Evolutionary conservation across 352 stramenopile genomes (phyloP).

Genomic region (Stramenopiles sp.): DNA sequence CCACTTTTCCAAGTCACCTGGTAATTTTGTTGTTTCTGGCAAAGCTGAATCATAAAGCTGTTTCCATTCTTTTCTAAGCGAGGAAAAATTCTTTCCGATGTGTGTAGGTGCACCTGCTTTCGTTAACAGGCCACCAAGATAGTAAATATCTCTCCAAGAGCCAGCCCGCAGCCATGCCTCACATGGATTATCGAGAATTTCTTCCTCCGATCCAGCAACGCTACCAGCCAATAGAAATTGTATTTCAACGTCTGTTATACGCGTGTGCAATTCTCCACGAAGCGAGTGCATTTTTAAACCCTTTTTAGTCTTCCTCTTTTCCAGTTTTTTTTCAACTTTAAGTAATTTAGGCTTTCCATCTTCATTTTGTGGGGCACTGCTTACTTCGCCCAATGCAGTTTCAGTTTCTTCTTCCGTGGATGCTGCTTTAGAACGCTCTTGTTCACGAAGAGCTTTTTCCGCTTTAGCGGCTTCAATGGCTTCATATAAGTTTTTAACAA

Average conservation of each 20-base stretch:
- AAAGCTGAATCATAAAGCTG: neutral
- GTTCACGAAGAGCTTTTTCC: slow-evolving; percentile 7
- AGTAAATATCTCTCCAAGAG: neutral
- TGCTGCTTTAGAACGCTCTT: neutral
- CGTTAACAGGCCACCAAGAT: neutral
- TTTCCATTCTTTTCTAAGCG: neutral
- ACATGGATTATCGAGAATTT: neutral
- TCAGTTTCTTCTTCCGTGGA: neutral
- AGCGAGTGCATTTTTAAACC: neutral
- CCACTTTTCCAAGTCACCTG: slow-evolving; percentile 21
- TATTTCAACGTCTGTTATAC: neutral
- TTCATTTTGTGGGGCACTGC: slow-evolving; percentile 39
- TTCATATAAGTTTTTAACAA: slow-evolving; percentile 18
- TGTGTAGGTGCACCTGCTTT: neutral
- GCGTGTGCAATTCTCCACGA: neutral
- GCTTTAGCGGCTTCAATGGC: slow-evolving; percentile 7
- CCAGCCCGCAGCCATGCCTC: neutral
- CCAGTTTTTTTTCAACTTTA: slow-evolving; percentile 29
- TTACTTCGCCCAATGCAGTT: slow-evolving; percentile 7
- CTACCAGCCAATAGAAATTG: neutral
- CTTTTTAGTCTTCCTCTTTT: neutral
- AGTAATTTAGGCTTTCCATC: slow-evolving; percentile 26
- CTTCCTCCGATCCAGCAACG: neutral
- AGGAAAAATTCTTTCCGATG: neutral
- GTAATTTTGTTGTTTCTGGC: neutral